A percentile compares a stretch with the other conserved stretches of the same genome.
Conservation (phyloP, 139 green algal species). For the Chlorella sp. region DNA sequence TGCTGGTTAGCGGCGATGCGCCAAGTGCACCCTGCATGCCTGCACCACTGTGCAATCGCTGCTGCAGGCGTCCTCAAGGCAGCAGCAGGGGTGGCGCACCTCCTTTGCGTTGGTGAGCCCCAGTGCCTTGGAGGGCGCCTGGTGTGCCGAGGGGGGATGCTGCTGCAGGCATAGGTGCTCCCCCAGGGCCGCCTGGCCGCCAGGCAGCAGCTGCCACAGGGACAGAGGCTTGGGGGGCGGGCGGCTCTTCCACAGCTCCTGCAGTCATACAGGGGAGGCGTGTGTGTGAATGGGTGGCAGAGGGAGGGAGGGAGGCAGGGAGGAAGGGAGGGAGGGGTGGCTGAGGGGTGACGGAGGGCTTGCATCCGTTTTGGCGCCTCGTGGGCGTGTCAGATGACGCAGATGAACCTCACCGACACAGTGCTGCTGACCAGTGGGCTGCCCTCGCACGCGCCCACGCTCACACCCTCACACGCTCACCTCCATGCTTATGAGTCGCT, state of each 20-base stretch:
- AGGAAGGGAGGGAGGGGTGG: not conserved
- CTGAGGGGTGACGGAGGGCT: not conserved
- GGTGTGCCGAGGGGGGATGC: not conserved
- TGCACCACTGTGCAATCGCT: too few species aligned
- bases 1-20: too few species aligned
- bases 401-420: not conserved
- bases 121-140: slow-evolving; percentile 27
- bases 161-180: not conserved
- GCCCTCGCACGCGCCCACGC: not conserved
- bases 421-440: not conserved
- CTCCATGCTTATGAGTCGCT: slow-evolving; percentile 60
- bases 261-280: slow-evolving; percentile 1
- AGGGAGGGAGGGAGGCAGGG: not conserved
- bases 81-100: slow-evolving; percentile 6
- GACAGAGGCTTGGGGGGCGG: slow-evolving; percentile 55
- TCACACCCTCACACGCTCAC: slow-evolving; percentile 20
- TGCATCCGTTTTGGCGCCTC: not conserved
- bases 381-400: not conserved
- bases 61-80: not conserved
- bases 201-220: slow-evolving; percentile 33
- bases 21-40: too few species aligned
- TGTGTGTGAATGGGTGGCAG: not conserved
- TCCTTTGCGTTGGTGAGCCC: slow-evolving; percentile 51
- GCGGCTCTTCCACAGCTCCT: slow-evolving; percentile 76
- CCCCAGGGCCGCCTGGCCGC: too few species aligned